phyloP scores from a whole-genome alignment of 352 stramenopile genomes.

The Aphanomyces cochlioides region DNA sequence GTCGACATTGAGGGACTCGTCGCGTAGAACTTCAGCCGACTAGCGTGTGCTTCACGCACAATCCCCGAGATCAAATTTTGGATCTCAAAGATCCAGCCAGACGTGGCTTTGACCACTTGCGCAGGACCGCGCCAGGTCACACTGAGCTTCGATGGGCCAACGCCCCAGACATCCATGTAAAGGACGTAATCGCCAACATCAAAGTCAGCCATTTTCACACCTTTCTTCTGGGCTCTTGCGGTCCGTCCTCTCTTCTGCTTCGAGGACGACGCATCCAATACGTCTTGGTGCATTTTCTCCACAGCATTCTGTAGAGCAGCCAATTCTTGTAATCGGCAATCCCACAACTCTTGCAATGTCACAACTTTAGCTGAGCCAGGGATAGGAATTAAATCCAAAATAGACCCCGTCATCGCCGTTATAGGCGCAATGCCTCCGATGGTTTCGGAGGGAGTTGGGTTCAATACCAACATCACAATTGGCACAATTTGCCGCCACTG shows the following conservation, averaged over 20 bases:
- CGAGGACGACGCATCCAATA: not conserved
- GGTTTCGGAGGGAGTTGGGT: not conserved
- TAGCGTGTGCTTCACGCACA: not conserved
- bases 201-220: not conserved
- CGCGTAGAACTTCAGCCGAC: slow-evolving; percentile 22
- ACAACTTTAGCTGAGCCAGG: not conserved
- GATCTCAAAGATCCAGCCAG: slow-evolving; percentile 2
- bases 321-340: not conserved
- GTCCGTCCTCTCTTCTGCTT: not conserved
- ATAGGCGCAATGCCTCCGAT: not conserved
- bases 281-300: not conserved
- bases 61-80: slow-evolving; percentile 10
- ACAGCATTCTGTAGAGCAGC: not conserved
- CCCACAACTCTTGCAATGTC: not conserved
- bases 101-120: not conserved
- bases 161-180: not conserved
- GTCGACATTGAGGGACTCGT: slow-evolving; percentile 9
- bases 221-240: not conserved
- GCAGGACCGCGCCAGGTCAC: not conserved
- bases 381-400: slow-evolving; percentile 5
- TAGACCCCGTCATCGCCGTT: slow-evolving; percentile 4
- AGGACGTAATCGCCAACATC: slow-evolving; percentile 4
- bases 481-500: slow-evolving; percentile 17
- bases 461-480: slow-evolving; percentile 15
- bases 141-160: not conserved